A percentile compares a stretch with the other conserved stretches of the same genome.
These are phyloP conservation scores for Cystobasidiaceae sp. DNA, from an alignment of 1,284 basidiomycete genomes.

Conservation along the genomic window DNA sequence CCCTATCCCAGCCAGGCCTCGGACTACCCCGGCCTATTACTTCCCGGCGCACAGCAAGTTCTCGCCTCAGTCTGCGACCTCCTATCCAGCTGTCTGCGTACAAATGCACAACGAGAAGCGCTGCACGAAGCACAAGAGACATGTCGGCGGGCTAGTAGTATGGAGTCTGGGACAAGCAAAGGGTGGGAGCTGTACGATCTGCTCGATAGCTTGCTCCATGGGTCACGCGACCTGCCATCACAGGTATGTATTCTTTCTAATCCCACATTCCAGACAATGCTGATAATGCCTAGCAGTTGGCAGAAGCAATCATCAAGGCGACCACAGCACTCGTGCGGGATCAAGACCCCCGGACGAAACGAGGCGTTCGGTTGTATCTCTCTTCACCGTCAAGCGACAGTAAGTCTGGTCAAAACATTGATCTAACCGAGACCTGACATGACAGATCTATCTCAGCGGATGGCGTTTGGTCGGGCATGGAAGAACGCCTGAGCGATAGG, in stretches of 20 bases:
- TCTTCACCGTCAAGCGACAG: too few species aligned
- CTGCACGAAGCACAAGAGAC: neutral
- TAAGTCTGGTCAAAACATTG: too few species aligned
- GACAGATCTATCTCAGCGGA: neutral
- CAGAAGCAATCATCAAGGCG: conserved; percentile 12
- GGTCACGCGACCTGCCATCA: neutral
- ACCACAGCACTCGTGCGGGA: conserved; percentile 5
- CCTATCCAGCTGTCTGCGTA: conserved; percentile 2
- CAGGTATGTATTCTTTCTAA: conserved; percentile 2
- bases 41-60: neutral
- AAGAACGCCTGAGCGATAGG: neutral
- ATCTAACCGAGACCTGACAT: too few species aligned
- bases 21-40: too few species aligned
- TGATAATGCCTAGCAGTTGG: neutral
- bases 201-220: neutral
- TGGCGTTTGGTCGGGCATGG: neutral
- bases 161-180: neutral
- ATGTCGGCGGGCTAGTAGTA: too few species aligned
- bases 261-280: neutral
- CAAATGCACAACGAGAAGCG: conserved; percentile 5
- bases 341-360: neutral
- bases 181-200: neutral
- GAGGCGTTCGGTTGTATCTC: conserved; percentile 1
- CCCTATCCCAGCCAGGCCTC: too few species aligned
- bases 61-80: conserved; percentile 6